Base-by-base conservation (phyloP, 2,329 filamentous ascomycete genomes). In the Graphiopsis chlorocephala region DNA sequence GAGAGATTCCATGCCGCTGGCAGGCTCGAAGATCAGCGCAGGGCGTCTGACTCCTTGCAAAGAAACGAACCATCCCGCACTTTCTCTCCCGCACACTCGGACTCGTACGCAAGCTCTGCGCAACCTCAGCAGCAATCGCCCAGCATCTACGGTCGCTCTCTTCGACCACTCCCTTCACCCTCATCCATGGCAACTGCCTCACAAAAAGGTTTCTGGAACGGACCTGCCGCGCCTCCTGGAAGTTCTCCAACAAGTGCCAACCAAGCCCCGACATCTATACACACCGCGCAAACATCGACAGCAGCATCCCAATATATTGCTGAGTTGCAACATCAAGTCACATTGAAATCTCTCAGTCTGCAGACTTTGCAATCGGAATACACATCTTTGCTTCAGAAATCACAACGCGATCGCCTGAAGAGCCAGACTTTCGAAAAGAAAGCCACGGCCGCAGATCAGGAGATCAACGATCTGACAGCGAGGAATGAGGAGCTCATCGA, bases 361-460 rank as follows among this genome's bases (percentile, higher is more conserved):
- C 81, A 83, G 66, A 84, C 81, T 1, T 75, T 86, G 7, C 83
- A 85, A 69, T 77, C 78, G n/a, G 84, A 86, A 71, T 83, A 86
- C 69, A 79, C 84, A 61, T 79, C 78, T 53, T 76, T 86, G 4
- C 77, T 85, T 3, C 78, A 83, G 23, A 84, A 82, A 28, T 80
- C 83, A 25, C 81, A 83, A 33, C 77, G 81, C 5, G 82, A 83
- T 66, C 79, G 82, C 55, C 79, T 78, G 15, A 81, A 82, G 68
- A 82, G 78, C 50, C 78, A 79, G 48, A 78, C 83, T 1, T 76
- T 85, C 2, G 83, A 82, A 68, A 77, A 79, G 72, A 85, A 85
- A 69, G 73, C 82, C 17, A 78, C 78, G 25, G 80, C 83, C 17
- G 80, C 81, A 4, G 82, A 85, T 60, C 75, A 78, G 17, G 83